Evolutionary conservation across 2,329 filamentous ascomycete genomes (phyloP), one percentile per base, ranked within the genome.

Genomic region (Cladosporium sp.): DNA sequence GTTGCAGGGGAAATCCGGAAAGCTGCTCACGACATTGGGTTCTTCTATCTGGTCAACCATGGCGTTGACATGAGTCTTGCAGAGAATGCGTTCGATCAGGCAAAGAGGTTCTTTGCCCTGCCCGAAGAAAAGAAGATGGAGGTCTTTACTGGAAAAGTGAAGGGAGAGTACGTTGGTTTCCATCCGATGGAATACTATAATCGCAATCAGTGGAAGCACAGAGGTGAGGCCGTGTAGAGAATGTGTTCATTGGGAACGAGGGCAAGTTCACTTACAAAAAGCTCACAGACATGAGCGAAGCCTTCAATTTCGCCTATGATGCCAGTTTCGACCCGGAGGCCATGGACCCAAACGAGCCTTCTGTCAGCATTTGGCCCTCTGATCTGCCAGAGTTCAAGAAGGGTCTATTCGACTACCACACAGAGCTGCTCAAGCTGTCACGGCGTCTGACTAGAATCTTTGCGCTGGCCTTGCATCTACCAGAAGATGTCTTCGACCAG

Each of bases 141-240:
- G 37, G 78, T 80, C 2, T 76, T 75, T 61, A 80, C 72, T 2
- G 71, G 69, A 2, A 60, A 69, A 13, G 65, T 74, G 0, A 70
- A 69, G 0, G 70, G 68, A 19, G 73, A 75, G 47, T 73, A 68
- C 66, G 64, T 63, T 53, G 69, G 70, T 10, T 73, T 70, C 48
- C 68, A 72, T 44, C 70, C 74, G 1, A 70, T 70, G 45, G 73
- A 69, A 24, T 72, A 76, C 50, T 75, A 77, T 24, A 77, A 83
- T 58, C 62, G 71, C 1, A 83, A 81, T 58, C 75, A 76, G 0
- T 73, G 71, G 35, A 80, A 82, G 65, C 75, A 74, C 22, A 64
- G 75, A 60, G 83, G 66, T 67, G 64, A 83, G 60, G 69, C 78
- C 48, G 76, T 80, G 32, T 81, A 85, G 68, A 76, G 74, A 8